Base-by-base conservation (phyloP, 805 yeast species). In the Zygoascus tannicola region DNA sequence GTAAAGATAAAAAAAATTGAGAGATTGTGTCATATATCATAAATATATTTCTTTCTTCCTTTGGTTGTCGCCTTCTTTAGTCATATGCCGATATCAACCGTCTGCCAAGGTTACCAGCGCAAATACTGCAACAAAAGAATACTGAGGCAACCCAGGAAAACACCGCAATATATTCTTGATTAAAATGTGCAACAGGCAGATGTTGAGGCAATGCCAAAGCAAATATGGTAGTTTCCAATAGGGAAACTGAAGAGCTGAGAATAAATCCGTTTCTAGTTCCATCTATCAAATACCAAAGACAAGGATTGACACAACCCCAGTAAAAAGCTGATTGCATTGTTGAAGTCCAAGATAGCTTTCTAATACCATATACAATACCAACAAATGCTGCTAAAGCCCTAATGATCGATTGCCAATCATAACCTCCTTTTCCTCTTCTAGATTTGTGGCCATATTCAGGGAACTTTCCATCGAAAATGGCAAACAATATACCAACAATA, bases 71-170 rank as follows among this genome's bases (percentile, higher is more conserved):
- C n/a, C n/a, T n/a, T n/a, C n/a, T n/a, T n/a, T n/a, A n/a, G n/a
- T n/a, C n/a, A n/a, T n/a, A n/a, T n/a, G n/a, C 30, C 3, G 55
- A 38, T 37, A 57, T 50, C n/a, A 62, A 50, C 21, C 63, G 51
- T 4, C 70, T 53, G 16, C 69, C 70, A 10, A 66, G 51, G 46
- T 61, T 60, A 16, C 70, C 70, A 40, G 64, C 62, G 38, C 64
- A 55, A 18, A 66, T 52, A 20, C 64, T 52, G 35, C 67, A 58
- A 48, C 67, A 63, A 43, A 65, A 66, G 26, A 46, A 44, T 22
- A 41, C 54, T 43, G 49, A 45, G 33, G 62, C 64, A 22, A 58
- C 52, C 58, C 62, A 57, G 2, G 53, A 51, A 2, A 50, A 43
- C 15, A 56, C 63, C 10, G 61, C 41, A 12, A 54, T 34, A 39